Conservation (phyloP, 768 basidiomycete genomes). For the Kwoniella sp. region DNA sequence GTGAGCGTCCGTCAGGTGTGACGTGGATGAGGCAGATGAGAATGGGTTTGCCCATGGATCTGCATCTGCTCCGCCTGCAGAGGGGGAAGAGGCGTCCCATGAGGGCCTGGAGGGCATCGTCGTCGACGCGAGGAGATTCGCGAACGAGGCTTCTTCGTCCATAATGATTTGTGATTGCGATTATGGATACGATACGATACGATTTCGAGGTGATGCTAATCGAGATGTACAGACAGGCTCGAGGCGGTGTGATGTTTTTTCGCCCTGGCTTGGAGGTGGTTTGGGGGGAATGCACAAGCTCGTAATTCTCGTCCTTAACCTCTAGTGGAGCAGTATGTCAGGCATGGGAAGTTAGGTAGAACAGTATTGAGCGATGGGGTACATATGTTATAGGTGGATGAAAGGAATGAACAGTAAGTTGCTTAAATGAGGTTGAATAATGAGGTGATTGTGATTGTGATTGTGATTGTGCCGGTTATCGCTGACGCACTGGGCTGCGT, state of each 20-base stretch:
- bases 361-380: no score
- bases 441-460: neutral
- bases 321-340: no score
- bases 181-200: no score
- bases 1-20: conserved; percentile 17
- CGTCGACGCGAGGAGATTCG: conserved; percentile 43
- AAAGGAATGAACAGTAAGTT: neutral
- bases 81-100: conserved; percentile 20
- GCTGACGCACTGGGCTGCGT: neutral
- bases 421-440: neutral
- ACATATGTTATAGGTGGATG: neutral
- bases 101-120: conserved; percentile 21
- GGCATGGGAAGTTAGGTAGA: no score
- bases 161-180: conserved; percentile 20
- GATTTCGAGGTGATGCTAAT: no score
- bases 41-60: conserved; percentile 55
- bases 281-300: no score
- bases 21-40: conserved; percentile 23
- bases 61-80: conserved; percentile 12
- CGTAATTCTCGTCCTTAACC: no score
- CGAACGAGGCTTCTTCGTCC: conserved; percentile 49
- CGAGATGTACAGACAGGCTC: no score
- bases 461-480: neutral
- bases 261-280: no score
- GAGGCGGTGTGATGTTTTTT: no score